Base-by-base conservation (phyloP, 75 land plant genomes). In the Picea sitchensis region DNA sequence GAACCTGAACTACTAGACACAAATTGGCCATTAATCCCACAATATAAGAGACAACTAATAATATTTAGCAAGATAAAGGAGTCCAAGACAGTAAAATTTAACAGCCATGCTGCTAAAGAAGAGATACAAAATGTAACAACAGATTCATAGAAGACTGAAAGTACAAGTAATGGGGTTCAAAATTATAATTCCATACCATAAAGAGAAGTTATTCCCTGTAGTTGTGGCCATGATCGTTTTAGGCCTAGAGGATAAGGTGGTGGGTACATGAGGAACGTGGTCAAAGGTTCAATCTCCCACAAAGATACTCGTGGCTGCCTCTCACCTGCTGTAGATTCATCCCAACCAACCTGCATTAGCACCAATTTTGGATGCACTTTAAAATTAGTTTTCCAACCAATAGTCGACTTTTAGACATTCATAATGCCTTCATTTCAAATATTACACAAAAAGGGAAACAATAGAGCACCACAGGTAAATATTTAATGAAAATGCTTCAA, bases 271-370 rank as follows among this genome's bases (percentile, higher is more conserved):
- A 90, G 93, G 58, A 89, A 91, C 17, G 93, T 87, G 63, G 93
- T 87, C 76, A 90, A 81, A 65, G 93, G 93, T 78, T 91, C 93
- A 80, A 91, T 90, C 69, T 91, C 93, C 93, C 93, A 91, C n/a
- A 91, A 76, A 21, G 93, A 91, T 17, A 90, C 91, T 30, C 93
- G 82, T 58, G 82, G 89, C 64, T 88, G 93, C 61, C 86, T 82
- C 65, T 90, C 92, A 82, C 93, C 91, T 75, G 93, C 93, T 68
- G 93, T 84, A 18, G 93, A 87, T 76, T 91, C 93, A 87, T 91
- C 93, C 93, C 93, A 91, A 65, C 89, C 92, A 68, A 91, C 93
- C 93, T 91, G 82, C 61, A 83, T 73, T 51, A 51, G 56, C 56
- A 51, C 56, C 56, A 51, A 51, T 51, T 51, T 51, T 51, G 12